Base-by-base conservation (phyloP, 805 yeast species). In the Metschnikowia chrysomelidarum region DNA sequence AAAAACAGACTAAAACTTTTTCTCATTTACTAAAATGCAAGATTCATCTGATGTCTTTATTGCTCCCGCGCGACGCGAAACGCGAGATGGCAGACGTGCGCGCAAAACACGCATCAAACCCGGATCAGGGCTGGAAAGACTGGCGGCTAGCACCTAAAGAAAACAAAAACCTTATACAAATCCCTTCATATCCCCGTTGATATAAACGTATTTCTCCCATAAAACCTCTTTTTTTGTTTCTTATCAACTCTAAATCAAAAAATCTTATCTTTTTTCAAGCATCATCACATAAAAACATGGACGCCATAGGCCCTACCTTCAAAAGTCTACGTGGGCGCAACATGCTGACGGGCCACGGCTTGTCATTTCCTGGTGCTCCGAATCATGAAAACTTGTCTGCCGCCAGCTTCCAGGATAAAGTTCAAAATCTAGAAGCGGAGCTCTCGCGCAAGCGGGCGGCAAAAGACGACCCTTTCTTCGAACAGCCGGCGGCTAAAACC, bases 401-500 rank as follows among this genome's bases (percentile, higher is more conserved):
- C 24, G 37, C 34, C 13, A 25, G 22, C 13, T 32, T 32, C 19
- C 29, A 24, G 17, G 31, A 34, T 12, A 32, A 34, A 13, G 36
- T 38, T 13, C 13, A 20, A 32, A 33, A 33, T 7, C 26, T 36
- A 8, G 41, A 40, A 15, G 20, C 29, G 15, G 45, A 47, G 27
- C 32, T 41, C 16, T 21, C 26, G 17, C 40, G 34, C 22, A 43
- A 39, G 20, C 48, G 52, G 16, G 40, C 36, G 7, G 37, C 40
- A 19, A 38, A 46, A 15, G 53, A 45, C 11, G 60, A 56, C 24
- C 59, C 59, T 35, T 65, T 65, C 5, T 60, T 59, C 41, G 48
- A 52, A 29, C 65, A 59, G 32, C 34, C 32, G 26, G 36, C 38
- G 18, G 43, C 40, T 38, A 56, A 36, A 21, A 26, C 12, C 10